These are phyloP conservation scores for Clonostachys rosea DNA, from an alignment of 2,329 filamentous ascomycete species.

Conservation along the genomic window DNA sequence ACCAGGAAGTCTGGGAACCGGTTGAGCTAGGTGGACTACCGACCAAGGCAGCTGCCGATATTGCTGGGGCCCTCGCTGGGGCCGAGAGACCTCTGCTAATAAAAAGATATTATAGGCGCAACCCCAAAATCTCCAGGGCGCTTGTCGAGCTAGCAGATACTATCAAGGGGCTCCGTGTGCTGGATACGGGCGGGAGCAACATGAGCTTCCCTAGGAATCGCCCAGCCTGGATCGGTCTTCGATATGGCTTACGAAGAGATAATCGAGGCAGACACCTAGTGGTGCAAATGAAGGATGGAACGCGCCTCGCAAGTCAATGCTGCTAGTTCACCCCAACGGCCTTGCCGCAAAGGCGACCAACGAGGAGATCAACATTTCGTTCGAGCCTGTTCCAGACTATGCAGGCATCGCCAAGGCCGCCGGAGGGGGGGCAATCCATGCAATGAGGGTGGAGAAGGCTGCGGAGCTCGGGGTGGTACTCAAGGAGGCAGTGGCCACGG, in stretches of 20 bases:
- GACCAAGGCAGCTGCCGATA: constrained; percentile 42
- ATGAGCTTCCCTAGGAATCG: constrained; percentile 78
- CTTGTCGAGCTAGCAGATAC: constrained; percentile 64
- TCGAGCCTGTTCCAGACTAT: constrained; percentile 54
- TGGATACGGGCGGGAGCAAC: constrained; percentile 74
- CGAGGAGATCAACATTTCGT: constrained; percentile 59
- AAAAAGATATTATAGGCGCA: constrained; percentile 67
- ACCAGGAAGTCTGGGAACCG: constrained; percentile 66
- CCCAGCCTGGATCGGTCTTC: constrained; percentile 62
- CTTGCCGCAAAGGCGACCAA: constrained; percentile 49
- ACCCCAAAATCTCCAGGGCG: constrained; percentile 55
- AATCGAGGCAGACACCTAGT: constrained; percentile 58
- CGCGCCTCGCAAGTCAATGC: constrained; percentile 49
- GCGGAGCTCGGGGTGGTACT: constrained; percentile 41
- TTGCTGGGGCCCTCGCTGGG: constrained; percentile 57
- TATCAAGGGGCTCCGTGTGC: constrained; percentile 63
- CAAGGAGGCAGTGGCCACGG: constrained; percentile 42
- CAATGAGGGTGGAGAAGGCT: constrained; percentile 40
- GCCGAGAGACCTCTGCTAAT: constrained; percentile 66
- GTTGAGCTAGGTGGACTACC: constrained; percentile 62
- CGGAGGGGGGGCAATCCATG: constrained; percentile 46
- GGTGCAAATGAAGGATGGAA: constrained; percentile 43
- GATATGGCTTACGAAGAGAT: constrained; percentile 68
- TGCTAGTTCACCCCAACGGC: constrained; percentile 55
- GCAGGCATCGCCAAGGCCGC: constrained; percentile 57